A percentile compares a stretch with the other conserved stretches of the same genome.
These are phyloP conservation scores for Arctium lappa DNA, from an alignment of 129 eudicot genomes.

Conservation along the genomic window DNA sequence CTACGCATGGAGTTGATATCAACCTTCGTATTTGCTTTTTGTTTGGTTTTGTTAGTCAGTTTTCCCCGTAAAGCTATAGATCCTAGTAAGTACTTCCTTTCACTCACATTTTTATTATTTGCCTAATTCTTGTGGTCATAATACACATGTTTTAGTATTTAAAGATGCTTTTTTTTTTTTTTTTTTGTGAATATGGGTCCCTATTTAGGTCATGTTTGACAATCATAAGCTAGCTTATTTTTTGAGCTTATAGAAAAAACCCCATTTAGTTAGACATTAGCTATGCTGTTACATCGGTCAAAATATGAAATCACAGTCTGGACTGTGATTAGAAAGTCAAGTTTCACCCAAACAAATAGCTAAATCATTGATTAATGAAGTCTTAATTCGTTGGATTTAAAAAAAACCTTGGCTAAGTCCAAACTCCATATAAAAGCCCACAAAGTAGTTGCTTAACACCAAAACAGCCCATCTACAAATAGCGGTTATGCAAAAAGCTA, in stretches of 20 bases:
- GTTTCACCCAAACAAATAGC: background rate
- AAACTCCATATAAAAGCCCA: background rate
- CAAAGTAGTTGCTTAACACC: background rate
- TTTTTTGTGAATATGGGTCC: background rate
- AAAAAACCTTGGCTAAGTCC: background rate
- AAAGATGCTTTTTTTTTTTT: too few relatives aligned
- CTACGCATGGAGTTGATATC: constrained; percentile 95
- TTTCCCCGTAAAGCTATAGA: constrained; percentile 91
- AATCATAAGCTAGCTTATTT: background rate
- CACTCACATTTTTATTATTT: background rate
- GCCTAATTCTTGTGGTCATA: background rate
- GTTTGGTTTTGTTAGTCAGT: constrained; percentile 88
- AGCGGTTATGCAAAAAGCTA: background rate
- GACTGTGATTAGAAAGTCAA: background rate
- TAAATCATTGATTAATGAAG: background rate
- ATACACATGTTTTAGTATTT: background rate
- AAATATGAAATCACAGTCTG: background rate
- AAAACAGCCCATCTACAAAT: background rate
- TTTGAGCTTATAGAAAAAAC: background rate
- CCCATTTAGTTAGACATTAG: background rate
- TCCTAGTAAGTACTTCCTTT: constrained; percentile 68
- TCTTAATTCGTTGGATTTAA: background rate
- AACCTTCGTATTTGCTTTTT: constrained; percentile 89
- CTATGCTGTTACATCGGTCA: background rate
- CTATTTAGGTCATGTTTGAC: background rate